phyloP scores from a whole-genome alignment of 495 filamentous ascomycete species.

The Xylaria castorea region DNA sequence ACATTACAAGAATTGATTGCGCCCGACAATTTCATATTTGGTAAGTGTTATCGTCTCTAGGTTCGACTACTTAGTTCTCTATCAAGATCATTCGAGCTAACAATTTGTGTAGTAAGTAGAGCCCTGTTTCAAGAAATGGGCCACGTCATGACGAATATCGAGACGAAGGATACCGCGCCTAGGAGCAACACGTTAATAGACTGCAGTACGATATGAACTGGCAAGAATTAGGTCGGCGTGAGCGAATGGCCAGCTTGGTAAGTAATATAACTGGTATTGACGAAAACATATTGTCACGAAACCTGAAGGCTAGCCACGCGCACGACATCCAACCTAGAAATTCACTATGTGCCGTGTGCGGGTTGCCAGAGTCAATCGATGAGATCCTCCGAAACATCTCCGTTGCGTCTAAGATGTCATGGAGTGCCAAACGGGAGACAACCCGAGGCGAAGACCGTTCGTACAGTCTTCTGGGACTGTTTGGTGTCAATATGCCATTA shows the following conservation, averaged over 20 bases:
- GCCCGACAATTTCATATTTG: not conserved
- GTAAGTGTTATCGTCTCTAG: not conserved
- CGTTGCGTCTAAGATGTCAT: constrained; percentile 1
- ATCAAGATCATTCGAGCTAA: not conserved
- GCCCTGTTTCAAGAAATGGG: not conserved
- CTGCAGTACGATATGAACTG: not conserved
- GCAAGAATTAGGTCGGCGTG: constrained; percentile 4
- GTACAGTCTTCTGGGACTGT: not conserved
- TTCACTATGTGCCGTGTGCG: not conserved
- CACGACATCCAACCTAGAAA: constrained; percentile 8
- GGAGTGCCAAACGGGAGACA: not conserved
- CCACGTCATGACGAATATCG: not conserved
- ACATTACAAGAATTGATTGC: constrained; percentile 8
- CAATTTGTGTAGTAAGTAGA: not conserved
- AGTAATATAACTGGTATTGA: not conserved
- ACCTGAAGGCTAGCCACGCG: not conserved
- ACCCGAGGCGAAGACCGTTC: not conserved
- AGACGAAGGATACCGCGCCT: not conserved
- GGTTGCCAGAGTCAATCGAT: not conserved
- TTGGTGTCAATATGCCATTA: not conserved
- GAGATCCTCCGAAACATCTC: constrained; percentile 5
- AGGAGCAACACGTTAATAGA: not conserved
- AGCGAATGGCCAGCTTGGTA: not conserved
- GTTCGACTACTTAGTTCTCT: too few relatives aligned
- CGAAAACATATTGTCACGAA: constrained; percentile 10